Base-by-base conservation (phyloP, 2,329 filamentous ascomycete genomes). In the Hymenoscyphus linearis region DNA sequence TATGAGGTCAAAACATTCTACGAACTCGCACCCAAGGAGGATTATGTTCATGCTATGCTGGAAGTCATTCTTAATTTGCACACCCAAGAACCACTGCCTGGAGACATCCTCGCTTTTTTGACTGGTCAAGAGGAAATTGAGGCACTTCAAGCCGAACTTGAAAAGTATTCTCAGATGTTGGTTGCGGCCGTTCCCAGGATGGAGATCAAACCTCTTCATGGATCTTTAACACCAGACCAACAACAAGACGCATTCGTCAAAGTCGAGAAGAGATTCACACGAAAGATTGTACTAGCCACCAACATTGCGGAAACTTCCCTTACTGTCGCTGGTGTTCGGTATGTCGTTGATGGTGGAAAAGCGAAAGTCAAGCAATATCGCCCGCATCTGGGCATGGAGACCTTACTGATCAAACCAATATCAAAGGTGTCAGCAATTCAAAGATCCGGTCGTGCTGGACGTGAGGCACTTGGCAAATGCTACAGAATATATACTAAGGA, bases 231-330 rank as follows among this genome's bases (percentile, higher is more conserved):
- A 0, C 91, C 95, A 67, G 84, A 88, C 58, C 89, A 89, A 0
- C 95, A 99, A 69, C 90, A 96, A 66, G 84, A 86, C 25, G 92
- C 96, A 10, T 98, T 99, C 73, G 80, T 87, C 59, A 89, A 90
- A 0, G 82, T 89, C 25, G 85, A 85, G 60, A 83, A 85, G 2
- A 80, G 81, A n/a, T 83, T 81, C 60, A 96, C 91, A 0, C 84
- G 95, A 52, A 98, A 98, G 72, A 82, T 98, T 13, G 92, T 99
- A 0, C 79, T 99, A 0, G 88, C 93, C 0, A 99, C 95, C 14
- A 99, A 99, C 71, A 98, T 99, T 69, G 95, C 95, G n/a, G 95
- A 99, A 74, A 98, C 95, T 0, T 98, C 95, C 1, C 90, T 99
- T 62, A 99, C 95, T 0, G 93, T 99, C 0, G 89, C 93, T 0